Evolutionary conservation across 352 stramenopile species (phyloP), one percentile per base, ranked within the genome.

Genomic region (Globisporangium paroecandrum): DNA sequence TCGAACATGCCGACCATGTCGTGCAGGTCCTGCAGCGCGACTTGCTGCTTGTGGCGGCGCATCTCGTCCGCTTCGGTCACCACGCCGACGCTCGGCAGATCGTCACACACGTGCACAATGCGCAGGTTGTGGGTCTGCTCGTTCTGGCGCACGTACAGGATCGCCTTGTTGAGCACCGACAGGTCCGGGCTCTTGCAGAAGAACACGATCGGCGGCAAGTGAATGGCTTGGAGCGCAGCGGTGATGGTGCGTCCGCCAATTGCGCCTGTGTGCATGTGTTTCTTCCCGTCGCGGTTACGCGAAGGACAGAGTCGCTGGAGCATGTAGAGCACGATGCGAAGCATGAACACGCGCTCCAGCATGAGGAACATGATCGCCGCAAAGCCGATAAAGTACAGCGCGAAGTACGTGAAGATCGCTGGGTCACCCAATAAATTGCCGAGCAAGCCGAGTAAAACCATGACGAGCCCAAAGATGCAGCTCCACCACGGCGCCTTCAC

Each of bases 61-160:
- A 72, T 68, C 18, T 65, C 70, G 72, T 76, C 78, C 0, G 74
- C 74, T 10, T 87, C 72, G 0, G 77, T 80, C 13, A 83, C 75
- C 38, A 75, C 69, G 22, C 64, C 32, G 20, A 72, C 64, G 13
- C 62, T 68, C 1, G 68, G 64, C 13, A 76, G 46, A 46, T 80
- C 75, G 54, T 86, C 78, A 55, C 79, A 87, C 55, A 94, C 79
- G 74, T 98, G 92, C 12, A 98, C 89, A 41, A 98, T 81, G 55
- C 93, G 81, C 36, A 98, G 77, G 61, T 93, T 95, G 76, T 96
- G 87, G 34, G 92, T 98, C 68, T 98, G 89, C 54, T 95, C 87
- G 73, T 98, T 98, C 58, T 90, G 82, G 27, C 87, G 86, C 51
- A 98, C 92, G 69, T 98, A 98, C 3, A 98, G 73, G 61, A 98